phyloP scores from a whole-genome alignment of 495 filamentous ascomycete species.

The Aspergillus carlsbadensis region DNA sequence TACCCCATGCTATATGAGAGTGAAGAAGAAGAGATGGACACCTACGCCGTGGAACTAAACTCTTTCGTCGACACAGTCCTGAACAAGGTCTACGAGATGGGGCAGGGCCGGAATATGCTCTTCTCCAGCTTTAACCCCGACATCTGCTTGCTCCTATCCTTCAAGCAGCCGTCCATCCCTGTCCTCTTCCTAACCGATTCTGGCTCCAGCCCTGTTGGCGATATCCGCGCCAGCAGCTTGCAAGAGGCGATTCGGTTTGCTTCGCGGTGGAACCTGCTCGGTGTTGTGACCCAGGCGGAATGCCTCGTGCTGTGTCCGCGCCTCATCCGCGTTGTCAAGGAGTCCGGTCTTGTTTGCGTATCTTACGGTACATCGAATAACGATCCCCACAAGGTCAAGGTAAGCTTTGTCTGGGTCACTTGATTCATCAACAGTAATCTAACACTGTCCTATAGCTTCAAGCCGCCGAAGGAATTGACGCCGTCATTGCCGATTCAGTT shows the following conservation, averaged over 20 bases:
- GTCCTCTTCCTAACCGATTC: slow-evolving; percentile 93
- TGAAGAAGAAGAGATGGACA: slow-evolving; percentile 96
- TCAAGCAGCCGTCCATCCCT: slow-evolving; percentile 95
- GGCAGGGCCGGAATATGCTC: slow-evolving; percentile 76
- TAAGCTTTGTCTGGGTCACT: too few species aligned
- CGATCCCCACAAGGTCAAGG: slow-evolving; percentile 76
- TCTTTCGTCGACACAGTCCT: slow-evolving; percentile 94
- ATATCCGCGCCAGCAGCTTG: slow-evolving; percentile 87
- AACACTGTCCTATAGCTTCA: slow-evolving; percentile 58
- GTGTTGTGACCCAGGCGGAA: slow-evolving; percentile 81
- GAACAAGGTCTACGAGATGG: slow-evolving; percentile 76
- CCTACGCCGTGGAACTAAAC: slow-evolving; percentile 94
- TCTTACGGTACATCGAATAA: slow-evolving; percentile 92
- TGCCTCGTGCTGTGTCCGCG: slow-evolving; percentile 84
- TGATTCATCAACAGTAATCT: too few species aligned
- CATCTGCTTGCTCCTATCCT: slow-evolving; percentile 86
- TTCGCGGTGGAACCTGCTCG: slow-evolving; percentile 88
- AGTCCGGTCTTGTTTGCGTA: slow-evolving; percentile 91
- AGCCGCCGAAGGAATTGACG: slow-evolving; percentile 93
- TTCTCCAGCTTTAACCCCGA: slow-evolving; percentile 98
- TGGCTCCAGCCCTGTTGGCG: slow-evolving; percentile 70
- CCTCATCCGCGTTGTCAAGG: slow-evolving; percentile 94
- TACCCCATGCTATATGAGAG: slow-evolving; percentile 96
- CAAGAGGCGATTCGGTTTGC: slow-evolving; percentile 97
- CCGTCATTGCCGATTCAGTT: slow-evolving; percentile 93